Evolutionary conservation across 2,329 filamentous ascomycete species (phyloP), one percentile per base, ranked within the genome.

Genomic region (Aspergillus sp.): DNA sequence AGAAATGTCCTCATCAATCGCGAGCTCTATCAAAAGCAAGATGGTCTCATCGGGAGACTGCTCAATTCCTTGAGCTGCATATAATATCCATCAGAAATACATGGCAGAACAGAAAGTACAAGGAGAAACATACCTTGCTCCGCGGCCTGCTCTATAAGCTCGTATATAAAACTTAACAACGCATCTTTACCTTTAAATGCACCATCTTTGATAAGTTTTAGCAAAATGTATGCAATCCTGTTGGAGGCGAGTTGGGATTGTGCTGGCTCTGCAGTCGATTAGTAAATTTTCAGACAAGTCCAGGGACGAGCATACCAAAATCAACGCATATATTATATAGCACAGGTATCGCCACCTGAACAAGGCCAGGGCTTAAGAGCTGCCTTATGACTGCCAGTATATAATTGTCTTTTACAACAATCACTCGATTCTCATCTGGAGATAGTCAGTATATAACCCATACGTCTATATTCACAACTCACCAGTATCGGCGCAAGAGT

Each of bases 241-340:
- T 68, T 67, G 29, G 49, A 52, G 28, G 67, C 66, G 27, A 68
- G 50, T 43, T 69, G 65, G 35, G 52, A 49, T 46, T 68, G 67
- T 26, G 66, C 66, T 31, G 67, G 66, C 44, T 67, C 66, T 70
- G 37, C 10, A 11, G 10, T n/a, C 27, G 6, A 42, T 64, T 43
- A 65, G 54, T 39, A 39, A 41, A n/a, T 13, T 10, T 27, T 13
- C 41, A 8, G 11, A 27, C 8, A 32, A 5, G 7, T 31, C 1
- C 19, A 11, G 5, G 13, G 9, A 7, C 9, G 26, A 27, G 32
- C 53, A 41, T 50, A 72, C 69, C 69, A 53, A 62, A 72, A 46
- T 72, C 70, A 44, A 66, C 60, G 51, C 69, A 72, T 40, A 71
- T 64, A 44, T 73, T 73, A 54, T 69, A 72, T 35, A 72, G 58